phyloP scores from a whole-genome alignment of 2,329 filamentous ascomycete genomes.

The Basipetospora chlamydospora region DNA sequence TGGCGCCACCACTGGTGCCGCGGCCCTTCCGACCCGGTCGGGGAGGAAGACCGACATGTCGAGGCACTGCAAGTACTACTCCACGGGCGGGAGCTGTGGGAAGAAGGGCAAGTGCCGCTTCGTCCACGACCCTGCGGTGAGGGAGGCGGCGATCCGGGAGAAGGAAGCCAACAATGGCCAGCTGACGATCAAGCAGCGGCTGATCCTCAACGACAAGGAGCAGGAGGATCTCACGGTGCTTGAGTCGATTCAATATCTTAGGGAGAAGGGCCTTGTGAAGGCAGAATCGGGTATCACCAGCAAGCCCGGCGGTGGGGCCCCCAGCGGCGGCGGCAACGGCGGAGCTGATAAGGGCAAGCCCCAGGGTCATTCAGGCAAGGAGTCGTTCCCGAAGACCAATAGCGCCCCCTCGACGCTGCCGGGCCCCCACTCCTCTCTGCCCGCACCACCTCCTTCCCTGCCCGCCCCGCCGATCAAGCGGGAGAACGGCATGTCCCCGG shows the following conservation, averaged over 20 bases:
- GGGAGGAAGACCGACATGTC: conserved; percentile 45
- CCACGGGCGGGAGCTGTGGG: conserved; percentile 52
- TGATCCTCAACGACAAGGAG: conserved; percentile 53
- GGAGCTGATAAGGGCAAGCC: conserved; percentile 7
- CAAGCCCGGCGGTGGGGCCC: conserved; percentile 4
- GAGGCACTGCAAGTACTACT: conserved; percentile 57
- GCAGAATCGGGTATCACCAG: conserved; percentile 10
- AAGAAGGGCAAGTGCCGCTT: conserved; percentile 67
- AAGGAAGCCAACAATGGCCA: conserved; percentile 50
- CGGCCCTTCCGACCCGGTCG: conserved; percentile 23
- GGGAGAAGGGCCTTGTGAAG: conserved; percentile 40
- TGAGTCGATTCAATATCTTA: conserved; percentile 50
- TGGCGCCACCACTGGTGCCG: conserved; percentile 16
- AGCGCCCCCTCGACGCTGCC: conserved; percentile 19
- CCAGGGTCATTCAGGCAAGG: conserved; percentile 6
- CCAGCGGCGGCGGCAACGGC: conserved; percentile 10
- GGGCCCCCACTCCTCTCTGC: conserved; percentile 22
- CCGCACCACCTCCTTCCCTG: conserved; percentile 21
- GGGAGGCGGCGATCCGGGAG: conserved; percentile 48
- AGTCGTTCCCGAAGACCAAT: conserved; percentile 7
- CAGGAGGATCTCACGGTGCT: conserved; percentile 53
- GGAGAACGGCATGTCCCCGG: conserved; percentile 2
- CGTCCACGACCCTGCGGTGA: conserved; percentile 49
- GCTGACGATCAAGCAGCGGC: conserved; percentile 50
- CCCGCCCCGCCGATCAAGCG: conserved; percentile 16